Evolutionary conservation across 169 alveolate species (phyloP), one percentile per base, ranked within the genome.

Genomic region (Theileria luwenshuni): DNA sequence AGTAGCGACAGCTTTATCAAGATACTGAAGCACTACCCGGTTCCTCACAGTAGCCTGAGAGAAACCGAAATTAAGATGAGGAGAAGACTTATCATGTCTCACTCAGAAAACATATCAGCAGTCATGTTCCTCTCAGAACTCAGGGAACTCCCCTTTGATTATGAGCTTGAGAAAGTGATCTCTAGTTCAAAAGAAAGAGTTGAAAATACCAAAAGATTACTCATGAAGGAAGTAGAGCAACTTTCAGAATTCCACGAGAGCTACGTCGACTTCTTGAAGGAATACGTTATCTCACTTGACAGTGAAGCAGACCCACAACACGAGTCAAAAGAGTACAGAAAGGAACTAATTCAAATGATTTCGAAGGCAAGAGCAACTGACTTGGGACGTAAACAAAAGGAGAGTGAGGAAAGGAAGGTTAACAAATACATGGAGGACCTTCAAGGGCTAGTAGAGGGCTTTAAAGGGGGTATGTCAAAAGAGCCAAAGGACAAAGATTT

Each of bases 71-170:
- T 12, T 1, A 23, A 25, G n/a, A 54, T 81, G 28, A 56, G 84
- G 5, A 64, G 33, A 59, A 74, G 27, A 28, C n/a, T 75, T 33
- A 64, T 48, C 23, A 43, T 59, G 17, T 62, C 89, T 7, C 85
- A 81, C 59, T 73, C 19, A 23, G 85, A 81, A 51, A 54, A 62
- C 23, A 21, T 42, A n/a, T 67, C 56, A n/a, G 79, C 89, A 49
- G 41, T 28, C 19, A 28, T n/a, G 27, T 62, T 68, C 51, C 51
- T 49, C 61, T 32, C 35, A 51, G 67, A 77, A 41, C 45, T 77
- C 41, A 48, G 23, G 1, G 59, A 60, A 7, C 42, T 51, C 45
- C 5, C 68, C 41, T 17, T 52, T 13, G 60, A 60, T 19, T 13
- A 2, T 13, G 51, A n/a, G 13, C 35, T 27, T 12, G 23, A 3